Evolutionary conservation across 2,329 filamentous ascomycete species (phyloP).

Genomic region (Arthroderma sp.): DNA sequence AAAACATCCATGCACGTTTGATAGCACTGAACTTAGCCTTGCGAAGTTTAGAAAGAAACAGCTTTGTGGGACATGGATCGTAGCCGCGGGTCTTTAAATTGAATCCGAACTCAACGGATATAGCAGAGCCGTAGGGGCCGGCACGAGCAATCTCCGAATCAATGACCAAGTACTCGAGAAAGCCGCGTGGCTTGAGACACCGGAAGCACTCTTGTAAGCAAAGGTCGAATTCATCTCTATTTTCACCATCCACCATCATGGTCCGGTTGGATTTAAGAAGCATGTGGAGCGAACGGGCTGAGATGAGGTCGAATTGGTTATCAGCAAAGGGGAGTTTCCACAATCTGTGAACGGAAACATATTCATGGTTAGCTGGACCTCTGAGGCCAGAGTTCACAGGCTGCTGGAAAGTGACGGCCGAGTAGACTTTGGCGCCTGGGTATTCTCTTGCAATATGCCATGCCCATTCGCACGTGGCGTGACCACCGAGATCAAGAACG

Average conservation of each 20-base stretch:
- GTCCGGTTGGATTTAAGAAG: conserved; percentile 59
- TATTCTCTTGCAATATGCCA: conserved; percentile 86
- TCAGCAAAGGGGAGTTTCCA: conserved; percentile 74
- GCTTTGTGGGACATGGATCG: conserved; percentile 69
- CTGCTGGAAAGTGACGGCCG: conserved; percentile 65
- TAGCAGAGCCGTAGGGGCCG: conserved; percentile 63
- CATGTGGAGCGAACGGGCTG: conserved; percentile 72
- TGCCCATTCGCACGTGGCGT: conserved; percentile 81
- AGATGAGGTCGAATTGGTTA: conserved; percentile 81
- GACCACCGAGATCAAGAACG: conserved; percentile 77
- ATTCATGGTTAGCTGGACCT: conserved; percentile 76
- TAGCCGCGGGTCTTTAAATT: conserved; percentile 81
- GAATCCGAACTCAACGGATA: conserved; percentile 85
- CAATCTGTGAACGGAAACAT: conserved; percentile 62
- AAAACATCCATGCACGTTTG: conserved; percentile 75
- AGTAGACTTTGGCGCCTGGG: conserved; percentile 75
- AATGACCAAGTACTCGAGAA: conserved; percentile 78
- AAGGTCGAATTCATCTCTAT: conserved; percentile 73
- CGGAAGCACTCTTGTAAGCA: conserved; percentile 79
- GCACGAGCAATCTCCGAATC: conserved; percentile 84
- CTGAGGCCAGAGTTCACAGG: conserved; percentile 61
- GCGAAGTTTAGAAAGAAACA: conserved; percentile 61
- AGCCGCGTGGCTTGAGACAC: conserved; percentile 82
- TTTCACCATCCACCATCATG: conserved; percentile 41
- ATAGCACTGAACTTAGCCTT: conserved; percentile 66